A percentile compares a stretch with the other conserved stretches of the same genome.
Evolutionary conservation across 441 rosid species (phyloP).

Genomic region (Viola pubescens): DNA sequence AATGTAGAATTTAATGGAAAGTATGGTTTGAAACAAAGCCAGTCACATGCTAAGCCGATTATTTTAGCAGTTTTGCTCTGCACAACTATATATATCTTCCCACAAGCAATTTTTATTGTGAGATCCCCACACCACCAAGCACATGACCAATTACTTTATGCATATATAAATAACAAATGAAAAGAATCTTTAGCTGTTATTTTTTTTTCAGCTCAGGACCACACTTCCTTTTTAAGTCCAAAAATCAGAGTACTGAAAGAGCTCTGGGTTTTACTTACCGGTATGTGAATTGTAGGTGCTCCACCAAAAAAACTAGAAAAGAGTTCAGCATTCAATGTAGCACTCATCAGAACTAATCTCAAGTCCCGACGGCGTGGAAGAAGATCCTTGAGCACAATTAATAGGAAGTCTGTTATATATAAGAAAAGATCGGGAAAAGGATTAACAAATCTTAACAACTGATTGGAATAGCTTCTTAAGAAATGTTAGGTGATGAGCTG

Average conservation of each 20-base stretch:
- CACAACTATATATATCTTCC: too few relatives aligned
- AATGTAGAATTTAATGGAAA: neutral
- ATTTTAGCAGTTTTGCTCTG: too few relatives aligned
- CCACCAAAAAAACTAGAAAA: conserved; percentile 83
- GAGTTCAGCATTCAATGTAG: conserved; percentile 93
- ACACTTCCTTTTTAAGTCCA: conserved; percentile 2
- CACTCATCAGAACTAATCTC: conserved; percentile 96
- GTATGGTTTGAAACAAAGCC: too few relatives aligned
- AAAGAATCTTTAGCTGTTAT: neutral
- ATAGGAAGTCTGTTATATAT: neutral
- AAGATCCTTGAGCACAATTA: conserved; percentile 1
- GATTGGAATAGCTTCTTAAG: neutral
- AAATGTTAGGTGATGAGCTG: neutral
- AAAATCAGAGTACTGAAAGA: conserved; percentile 11
- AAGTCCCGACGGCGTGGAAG: conserved; percentile 73
- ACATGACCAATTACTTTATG: too few relatives aligned
- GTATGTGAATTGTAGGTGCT: conserved; percentile 89
- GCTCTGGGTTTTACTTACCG: conserved; percentile 42
- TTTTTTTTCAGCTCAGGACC: neutral
- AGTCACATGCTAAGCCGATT: too few relatives aligned
- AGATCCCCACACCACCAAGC: too few relatives aligned
- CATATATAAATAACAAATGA: neutral
- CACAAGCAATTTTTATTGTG: too few relatives aligned
- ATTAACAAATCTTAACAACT: neutral
- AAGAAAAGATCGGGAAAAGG: neutral